Evolutionary conservation across 257 asterid species (phyloP).

Genomic region (Primulina tabacum): DNA sequence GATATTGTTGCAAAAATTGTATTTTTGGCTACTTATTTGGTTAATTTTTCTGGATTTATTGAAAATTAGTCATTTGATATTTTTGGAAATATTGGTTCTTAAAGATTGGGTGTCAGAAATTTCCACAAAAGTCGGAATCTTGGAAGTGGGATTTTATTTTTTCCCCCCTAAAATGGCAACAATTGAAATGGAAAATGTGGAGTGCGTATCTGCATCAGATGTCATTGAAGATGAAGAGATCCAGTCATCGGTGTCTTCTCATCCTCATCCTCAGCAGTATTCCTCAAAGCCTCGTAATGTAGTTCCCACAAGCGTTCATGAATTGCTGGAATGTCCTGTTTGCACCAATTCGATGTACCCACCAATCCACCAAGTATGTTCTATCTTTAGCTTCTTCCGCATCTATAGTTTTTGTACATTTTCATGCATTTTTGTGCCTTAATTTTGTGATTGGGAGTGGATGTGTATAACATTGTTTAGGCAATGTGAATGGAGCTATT

Average conservation of each 20-base stretch:
- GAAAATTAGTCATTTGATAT: slow-evolving; percentile 22
- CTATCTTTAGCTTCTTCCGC: slow-evolving; percentile 13
- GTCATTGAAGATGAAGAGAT: slow-evolving; percentile 83
- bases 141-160: slow-evolving; percentile 15
- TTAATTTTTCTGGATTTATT: slow-evolving; percentile 18
- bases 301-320: slow-evolving; percentile 74
- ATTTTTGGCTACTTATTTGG: slow-evolving; percentile 19
- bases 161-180: slow-evolving; percentile 44
- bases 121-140: slow-evolving; percentile 13
- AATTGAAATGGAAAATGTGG: slow-evolving; percentile 64
- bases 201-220: slow-evolving; percentile 71
- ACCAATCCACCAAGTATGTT: slow-evolving; percentile 59
- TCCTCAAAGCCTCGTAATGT: slow-evolving; percentile 52
- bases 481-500: not conserved
- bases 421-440: not conserved
- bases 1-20: slow-evolving; percentile 20
- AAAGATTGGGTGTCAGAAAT: slow-evolving; percentile 10
- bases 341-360: slow-evolving; percentile 78
- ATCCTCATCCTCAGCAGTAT: slow-evolving; percentile 35
- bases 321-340: slow-evolving; percentile 96
- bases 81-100: slow-evolving; percentile 17
- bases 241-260: slow-evolving; percentile 42
- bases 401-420: not conserved
- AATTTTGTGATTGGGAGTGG: not conserved
- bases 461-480: not conserved